Conservation (phyloP, 495 filamentous ascomycete species). For the Podospora pseudopauciseta region DNA sequence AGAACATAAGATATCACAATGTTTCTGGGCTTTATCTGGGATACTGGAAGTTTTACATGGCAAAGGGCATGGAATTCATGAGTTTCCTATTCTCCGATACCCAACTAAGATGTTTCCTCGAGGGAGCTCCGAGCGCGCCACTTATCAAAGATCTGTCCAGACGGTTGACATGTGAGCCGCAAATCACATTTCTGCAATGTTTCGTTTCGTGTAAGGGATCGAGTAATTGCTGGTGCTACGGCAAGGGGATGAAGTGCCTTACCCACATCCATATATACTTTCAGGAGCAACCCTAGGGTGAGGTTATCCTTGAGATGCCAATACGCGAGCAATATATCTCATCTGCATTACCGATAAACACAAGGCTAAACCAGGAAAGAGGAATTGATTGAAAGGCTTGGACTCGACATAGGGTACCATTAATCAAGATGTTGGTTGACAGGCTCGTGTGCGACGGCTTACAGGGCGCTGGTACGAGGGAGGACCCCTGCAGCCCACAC, state of each 20-base stretch:
- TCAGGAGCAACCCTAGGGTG: not conserved
- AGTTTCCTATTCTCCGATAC: not conserved
- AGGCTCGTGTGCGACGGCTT: conserved; percentile 1
- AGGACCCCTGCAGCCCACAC: not conserved
- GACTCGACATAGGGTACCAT: not conserved
- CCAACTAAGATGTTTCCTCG: not conserved
- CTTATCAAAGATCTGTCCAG: not conserved
- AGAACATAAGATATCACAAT: not conserved
- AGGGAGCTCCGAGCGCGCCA: not conserved
- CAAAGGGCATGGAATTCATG: no score
- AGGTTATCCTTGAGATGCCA: not conserved
- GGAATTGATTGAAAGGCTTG: conserved; percentile 4
- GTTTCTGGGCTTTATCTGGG: no score
- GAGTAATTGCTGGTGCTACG: not conserved
- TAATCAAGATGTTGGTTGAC: conserved; percentile 3
- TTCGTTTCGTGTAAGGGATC: not conserved
- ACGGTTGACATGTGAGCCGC: not conserved
- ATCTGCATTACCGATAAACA: not conserved
- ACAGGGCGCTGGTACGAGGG: not conserved
- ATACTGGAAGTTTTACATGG: no score
- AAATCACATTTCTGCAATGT: not conserved
- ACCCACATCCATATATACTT: not conserved
- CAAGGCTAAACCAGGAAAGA: not conserved
- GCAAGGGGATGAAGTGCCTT: not conserved
- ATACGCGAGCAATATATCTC: not conserved